Percentiles rank a stretch among this genome's conserved stretches.
These are phyloP conservation scores for Venturia oleaginea DNA, from an alignment of 2,329 filamentous ascomycete genomes.

Conservation along the genomic window DNA sequence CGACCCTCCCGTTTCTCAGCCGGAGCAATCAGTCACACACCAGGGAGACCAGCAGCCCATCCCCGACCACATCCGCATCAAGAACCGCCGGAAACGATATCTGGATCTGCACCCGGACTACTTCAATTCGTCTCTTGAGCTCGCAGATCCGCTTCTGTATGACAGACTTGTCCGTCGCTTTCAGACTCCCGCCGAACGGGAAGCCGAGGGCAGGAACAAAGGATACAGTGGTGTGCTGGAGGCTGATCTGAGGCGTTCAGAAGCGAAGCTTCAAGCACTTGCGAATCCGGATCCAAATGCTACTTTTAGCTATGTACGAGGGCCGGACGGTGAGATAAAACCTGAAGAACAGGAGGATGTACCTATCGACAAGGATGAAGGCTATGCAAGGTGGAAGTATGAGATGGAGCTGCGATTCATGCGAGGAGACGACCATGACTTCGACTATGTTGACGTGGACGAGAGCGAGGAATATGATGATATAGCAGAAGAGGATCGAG, in stretches of 20 bases:
- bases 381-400: slow-evolving; percentile 57
- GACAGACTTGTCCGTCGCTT: slow-evolving; percentile 70
- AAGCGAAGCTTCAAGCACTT: slow-evolving; percentile 61
- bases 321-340: slow-evolving; percentile 46
- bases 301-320: slow-evolving; percentile 42
- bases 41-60: not conserved
- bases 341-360: slow-evolving; percentile 50
- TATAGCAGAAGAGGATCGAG: slow-evolving; percentile 48
- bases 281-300: slow-evolving; percentile 43
- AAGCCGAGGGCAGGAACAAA: slow-evolving; percentile 61
- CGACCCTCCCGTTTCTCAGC: not conserved
- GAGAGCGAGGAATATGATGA: slow-evolving; percentile 63
- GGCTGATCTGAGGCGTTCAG: slow-evolving; percentile 65
- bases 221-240: slow-evolving; percentile 74
- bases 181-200: slow-evolving; percentile 63
- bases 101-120: slow-evolving; percentile 65
- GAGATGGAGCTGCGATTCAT: slow-evolving; percentile 70
- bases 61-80: slow-evolving; percentile 44
- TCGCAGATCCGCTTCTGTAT: slow-evolving; percentile 73
- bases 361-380: slow-evolving; percentile 55
- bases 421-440: slow-evolving; percentile 64
- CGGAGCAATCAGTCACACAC: not conserved
- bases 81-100: slow-evolving; percentile 72
- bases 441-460: slow-evolving; percentile 67
- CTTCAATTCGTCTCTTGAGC: slow-evolving; percentile 53